Percentiles rank a stretch among this genome's conserved stretches.
Evolutionary conservation across 768 basidiomycete genomes (phyloP).

Genomic region (Austroboletus festivus): DNA sequence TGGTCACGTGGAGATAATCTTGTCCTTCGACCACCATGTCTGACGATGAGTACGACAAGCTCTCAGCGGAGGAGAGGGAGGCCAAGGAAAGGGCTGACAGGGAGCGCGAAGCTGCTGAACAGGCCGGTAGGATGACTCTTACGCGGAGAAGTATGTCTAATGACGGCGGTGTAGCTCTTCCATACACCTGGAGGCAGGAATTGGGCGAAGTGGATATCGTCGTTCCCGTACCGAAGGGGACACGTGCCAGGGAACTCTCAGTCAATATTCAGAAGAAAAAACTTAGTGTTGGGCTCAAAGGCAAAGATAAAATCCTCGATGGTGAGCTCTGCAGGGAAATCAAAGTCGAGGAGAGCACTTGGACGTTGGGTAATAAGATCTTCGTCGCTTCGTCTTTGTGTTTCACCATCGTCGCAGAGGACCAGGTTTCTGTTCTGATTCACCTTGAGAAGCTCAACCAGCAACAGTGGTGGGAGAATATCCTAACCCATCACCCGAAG

Average conservation of each 20-base stretch:
- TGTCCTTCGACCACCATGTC: conserved; percentile 29
- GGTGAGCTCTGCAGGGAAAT: conserved; percentile 92
- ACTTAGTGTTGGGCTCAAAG: conserved; percentile 82
- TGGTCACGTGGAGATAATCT: conserved; percentile 30
- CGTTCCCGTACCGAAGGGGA: conserved; percentile 84
- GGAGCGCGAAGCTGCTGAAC: conserved; percentile 71
- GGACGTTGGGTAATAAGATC: conserved; percentile 75
- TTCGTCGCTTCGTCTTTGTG: neutral
- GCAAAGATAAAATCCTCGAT: conserved; percentile 78
- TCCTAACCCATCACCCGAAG: conserved; percentile 92
- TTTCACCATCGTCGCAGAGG: conserved; percentile 51
- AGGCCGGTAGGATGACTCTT: conserved; percentile 61
- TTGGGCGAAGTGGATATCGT: conserved; percentile 82
- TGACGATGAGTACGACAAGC: conserved; percentile 66
- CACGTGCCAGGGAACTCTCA: conserved; percentile 70
- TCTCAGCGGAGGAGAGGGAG: conserved; percentile 75
- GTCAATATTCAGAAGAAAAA: conserved; percentile 79
- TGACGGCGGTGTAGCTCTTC: conserved; percentile 57
- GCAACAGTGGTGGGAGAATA: conserved; percentile 97
- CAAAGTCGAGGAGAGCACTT: conserved; percentile 95
- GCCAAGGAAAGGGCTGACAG: conserved; percentile 64
- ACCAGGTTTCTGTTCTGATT: conserved; percentile 65
- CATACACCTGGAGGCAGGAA: conserved; percentile 90
- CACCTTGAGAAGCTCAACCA: conserved; percentile 87
- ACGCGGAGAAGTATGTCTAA: conserved; percentile 14